Evolutionary conservation across 768 basidiomycete genomes (phyloP).

Genomic region (Boletus rex-veris): DNA sequence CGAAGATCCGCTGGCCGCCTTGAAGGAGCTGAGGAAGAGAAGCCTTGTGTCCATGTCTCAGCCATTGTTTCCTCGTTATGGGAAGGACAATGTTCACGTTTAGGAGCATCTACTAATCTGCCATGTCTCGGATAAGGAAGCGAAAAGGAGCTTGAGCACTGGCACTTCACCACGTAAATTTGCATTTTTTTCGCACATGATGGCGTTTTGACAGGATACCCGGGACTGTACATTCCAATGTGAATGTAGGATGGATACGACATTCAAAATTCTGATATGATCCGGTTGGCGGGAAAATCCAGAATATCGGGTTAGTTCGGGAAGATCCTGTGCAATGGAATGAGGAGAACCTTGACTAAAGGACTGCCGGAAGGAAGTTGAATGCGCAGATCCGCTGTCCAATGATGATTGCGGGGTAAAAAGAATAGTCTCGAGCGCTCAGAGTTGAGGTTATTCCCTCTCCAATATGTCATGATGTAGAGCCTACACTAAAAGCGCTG

Average conservation of each 20-base stretch:
- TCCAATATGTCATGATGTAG: not conserved
- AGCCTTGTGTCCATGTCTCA: conserved; percentile 14
- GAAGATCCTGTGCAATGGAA: conserved; percentile 20
- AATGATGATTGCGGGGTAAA: conserved; percentile 13
- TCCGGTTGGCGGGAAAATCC: conserved; percentile 19
- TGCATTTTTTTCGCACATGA: conserved; percentile 16
- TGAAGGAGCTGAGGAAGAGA: conserved; percentile 7
- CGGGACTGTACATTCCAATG: conserved; percentile 5
- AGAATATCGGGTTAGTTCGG: conserved; percentile 9
- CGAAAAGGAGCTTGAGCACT: conserved; percentile 2
- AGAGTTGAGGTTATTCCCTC: not conserved
- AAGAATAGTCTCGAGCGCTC: not conserved
- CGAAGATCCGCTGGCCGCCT: conserved; percentile 10
- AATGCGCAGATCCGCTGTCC: conserved; percentile 1
- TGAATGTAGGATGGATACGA: not conserved
- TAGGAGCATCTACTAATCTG: conserved; percentile 18
- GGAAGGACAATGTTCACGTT: conserved; percentile 29
- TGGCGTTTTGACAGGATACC: not conserved
- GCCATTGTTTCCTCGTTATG: conserved; percentile 31
- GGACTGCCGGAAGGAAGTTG: not conserved
- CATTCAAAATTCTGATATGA: conserved; percentile 16
- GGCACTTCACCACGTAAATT: conserved; percentile 21
- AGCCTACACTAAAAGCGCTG: no score
- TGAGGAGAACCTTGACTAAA: not conserved
- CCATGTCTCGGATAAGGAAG: conserved; percentile 21